Base-by-base conservation (phyloP, 345 rosid species). In the Bruguiera gymnorhiza region DNA sequence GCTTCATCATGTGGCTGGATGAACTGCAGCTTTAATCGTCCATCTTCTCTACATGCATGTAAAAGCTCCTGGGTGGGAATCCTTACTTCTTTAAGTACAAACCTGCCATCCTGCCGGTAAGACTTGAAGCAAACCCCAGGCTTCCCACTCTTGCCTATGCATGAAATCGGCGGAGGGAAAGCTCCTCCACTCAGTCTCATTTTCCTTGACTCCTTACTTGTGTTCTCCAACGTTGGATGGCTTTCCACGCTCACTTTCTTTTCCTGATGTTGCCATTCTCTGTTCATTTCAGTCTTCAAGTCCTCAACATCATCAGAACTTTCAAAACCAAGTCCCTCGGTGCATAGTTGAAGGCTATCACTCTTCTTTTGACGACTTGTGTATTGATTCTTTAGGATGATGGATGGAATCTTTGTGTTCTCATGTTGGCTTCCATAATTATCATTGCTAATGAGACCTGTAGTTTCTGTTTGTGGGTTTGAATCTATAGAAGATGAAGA, bases 271-370 rank as follows among this genome's bases (percentile, higher is more conserved):
- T 73, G 59, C 82, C 78, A n/a, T 3, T 68, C 78, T 76, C 81
- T 66, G 36, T 80, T 68, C 21, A 73, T 66, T 39, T 78, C 84
- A 36, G 34, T 69, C 78, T 73, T 81, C 73, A 78, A 57, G 73
- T 88, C 89, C 63, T 83, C 89, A 4, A 87, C 85, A 50, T 81
- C 91, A 65, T 79, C 95, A 30, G 78, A 88, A 74, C 97, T 94
- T 79, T 94, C 96, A 36, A 86, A 91, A 27, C 96, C 97, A 8
- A 91, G 85, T 39, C 98, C 95, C 76, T 94, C 97, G 0, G 97
- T 91, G 82, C 98, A 94, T 2, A 91, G 84, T 62, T 94, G 97
- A 66, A 94, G 76, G 68, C 76, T 72, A 16, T 75, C 83, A 27
- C 87, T 83, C 37, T 69, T 86, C 65, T 50, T 79, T 65, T 77